Conservation (phyloP, 2,329 filamentous ascomycete genomes). For the Stagonosporopsis chrysanthemi region DNA sequence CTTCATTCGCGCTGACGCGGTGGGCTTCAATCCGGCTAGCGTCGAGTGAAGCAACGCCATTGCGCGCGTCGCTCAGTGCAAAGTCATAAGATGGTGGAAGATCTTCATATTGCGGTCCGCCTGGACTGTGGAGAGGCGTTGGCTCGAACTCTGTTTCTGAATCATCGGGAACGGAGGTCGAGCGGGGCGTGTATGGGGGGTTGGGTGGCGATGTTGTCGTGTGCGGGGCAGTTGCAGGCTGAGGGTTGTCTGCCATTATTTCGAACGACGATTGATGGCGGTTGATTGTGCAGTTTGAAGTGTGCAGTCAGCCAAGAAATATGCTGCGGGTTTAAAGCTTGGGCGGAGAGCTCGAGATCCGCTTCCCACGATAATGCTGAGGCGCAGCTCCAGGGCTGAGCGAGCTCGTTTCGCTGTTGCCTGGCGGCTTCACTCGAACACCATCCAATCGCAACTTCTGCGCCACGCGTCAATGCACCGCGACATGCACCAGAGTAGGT, state of each 20-base stretch:
- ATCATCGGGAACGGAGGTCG: slow-evolving; percentile 42
- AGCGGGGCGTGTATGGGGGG: slow-evolving; percentile 36
- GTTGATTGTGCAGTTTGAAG: neutral
- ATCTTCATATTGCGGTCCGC: slow-evolving; percentile 47
- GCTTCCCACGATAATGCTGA: neutral
- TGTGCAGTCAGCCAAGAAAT: slow-evolving; percentile 3
- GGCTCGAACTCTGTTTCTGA: slow-evolving; percentile 43
- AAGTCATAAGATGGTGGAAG: slow-evolving; percentile 49
- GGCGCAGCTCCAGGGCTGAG: slow-evolving; percentile 17
- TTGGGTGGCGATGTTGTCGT: slow-evolving; percentile 26
- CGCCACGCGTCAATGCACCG: slow-evolving; percentile 9
- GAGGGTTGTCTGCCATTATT: slow-evolving; percentile 34
- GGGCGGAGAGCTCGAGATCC: slow-evolving; percentile 3
- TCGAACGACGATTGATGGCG: neutral
- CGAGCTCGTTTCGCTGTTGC: slow-evolving; percentile 10
- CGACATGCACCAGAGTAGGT: neutral
- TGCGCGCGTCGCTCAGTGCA: slow-evolving; percentile 41
- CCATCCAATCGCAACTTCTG: slow-evolving; percentile 6
- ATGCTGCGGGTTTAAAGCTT: neutral
- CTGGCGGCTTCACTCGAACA: neutral
- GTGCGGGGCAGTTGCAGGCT: slow-evolving; percentile 20
- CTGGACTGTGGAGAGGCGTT: slow-evolving; percentile 41
- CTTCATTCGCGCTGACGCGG: slow-evolving; percentile 33
- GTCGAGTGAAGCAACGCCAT: slow-evolving; percentile 35
- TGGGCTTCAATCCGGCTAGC: slow-evolving; percentile 40